These are phyloP conservation scores for Mycena sanguinolenta DNA, from an alignment of 768 basidiomycete genomes.

Conservation along the genomic window DNA sequence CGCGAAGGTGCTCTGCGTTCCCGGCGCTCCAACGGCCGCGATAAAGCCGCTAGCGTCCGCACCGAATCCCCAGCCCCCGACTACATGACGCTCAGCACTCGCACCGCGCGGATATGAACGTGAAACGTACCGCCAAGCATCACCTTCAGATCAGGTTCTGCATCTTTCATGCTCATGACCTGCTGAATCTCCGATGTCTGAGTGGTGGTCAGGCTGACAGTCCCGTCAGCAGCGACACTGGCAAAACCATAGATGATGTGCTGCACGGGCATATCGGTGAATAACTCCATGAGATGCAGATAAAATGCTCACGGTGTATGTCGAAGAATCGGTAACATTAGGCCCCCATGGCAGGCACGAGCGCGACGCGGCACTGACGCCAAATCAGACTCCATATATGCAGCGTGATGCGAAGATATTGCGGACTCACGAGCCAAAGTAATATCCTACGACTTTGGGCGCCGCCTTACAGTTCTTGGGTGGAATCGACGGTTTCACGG, in stretches of 20 bases:
- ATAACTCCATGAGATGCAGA: not conserved
- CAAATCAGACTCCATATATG: too few species aligned
- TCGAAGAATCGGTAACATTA: not conserved
- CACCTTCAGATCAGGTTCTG: not conserved
- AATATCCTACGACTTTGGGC: too few species aligned
- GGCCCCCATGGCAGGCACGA: not conserved
- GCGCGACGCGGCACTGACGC: not conserved
- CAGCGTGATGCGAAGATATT: too few species aligned
- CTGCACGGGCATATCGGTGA: not conserved
- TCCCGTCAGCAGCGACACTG: not conserved
- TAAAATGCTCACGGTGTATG: not conserved
- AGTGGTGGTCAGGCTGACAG: not conserved
- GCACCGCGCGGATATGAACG: not conserved
- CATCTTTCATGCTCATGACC: not conserved
- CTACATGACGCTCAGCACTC: not conserved
- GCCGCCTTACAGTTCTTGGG: too few species aligned
- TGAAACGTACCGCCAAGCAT: not conserved
- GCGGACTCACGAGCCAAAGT: too few species aligned
- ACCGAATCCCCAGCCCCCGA: not conserved
- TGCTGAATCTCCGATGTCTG: not conserved
- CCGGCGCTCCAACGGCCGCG: not conserved
- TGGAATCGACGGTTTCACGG: too few species aligned
- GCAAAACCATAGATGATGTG: not conserved
- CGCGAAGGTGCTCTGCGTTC: not conserved
- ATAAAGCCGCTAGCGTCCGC: not conserved